Evolutionary conservation across 2,329 filamentous ascomycete species (phyloP).

Genomic region (Huntiella bhutanensis): DNA sequence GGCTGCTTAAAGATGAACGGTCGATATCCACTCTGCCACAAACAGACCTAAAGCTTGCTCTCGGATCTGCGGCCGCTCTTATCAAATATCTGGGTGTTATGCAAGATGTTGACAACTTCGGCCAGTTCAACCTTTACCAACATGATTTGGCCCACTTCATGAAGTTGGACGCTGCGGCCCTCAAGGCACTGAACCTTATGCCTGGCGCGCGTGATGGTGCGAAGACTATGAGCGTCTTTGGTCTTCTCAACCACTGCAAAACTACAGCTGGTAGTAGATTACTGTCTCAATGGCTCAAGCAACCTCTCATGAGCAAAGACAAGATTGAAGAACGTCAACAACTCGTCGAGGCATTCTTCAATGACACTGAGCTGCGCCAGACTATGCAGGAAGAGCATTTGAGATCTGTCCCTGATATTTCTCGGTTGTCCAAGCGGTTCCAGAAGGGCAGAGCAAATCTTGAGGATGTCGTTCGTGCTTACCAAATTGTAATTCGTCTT

Average conservation of each 20-base stretch:
- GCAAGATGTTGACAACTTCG: slow-evolving; percentile 85
- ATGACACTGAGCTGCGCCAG: slow-evolving; percentile 80
- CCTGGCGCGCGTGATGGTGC: slow-evolving; percentile 81
- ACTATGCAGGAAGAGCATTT: slow-evolving; percentile 95
- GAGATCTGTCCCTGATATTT: slow-evolving; percentile 80
- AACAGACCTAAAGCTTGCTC: slow-evolving; percentile 83
- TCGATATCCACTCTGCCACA: slow-evolving; percentile 62
- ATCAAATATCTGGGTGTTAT: slow-evolving; percentile 89
- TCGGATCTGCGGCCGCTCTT: slow-evolving; percentile 81
- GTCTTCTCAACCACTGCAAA: slow-evolving; percentile 91
- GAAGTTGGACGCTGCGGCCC: slow-evolving; percentile 87
- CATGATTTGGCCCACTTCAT: slow-evolving; percentile 94
- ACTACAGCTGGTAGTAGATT: slow-evolving; percentile 81
- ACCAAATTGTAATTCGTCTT: slow-evolving; percentile 82
- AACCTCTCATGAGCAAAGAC: slow-evolving; percentile 76
- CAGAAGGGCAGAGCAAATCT: slow-evolving; percentile 79
- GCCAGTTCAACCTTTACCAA: slow-evolving; percentile 92
- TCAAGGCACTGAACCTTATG: slow-evolving; percentile 93
- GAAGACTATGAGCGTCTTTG: slow-evolving; percentile 96
- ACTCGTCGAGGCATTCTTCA: slow-evolving; percentile 84
- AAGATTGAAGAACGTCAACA: slow-evolving; percentile 87
- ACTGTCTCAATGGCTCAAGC: slow-evolving; percentile 91
- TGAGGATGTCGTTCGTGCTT: slow-evolving; percentile 87
- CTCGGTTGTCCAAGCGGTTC: slow-evolving; percentile 83
- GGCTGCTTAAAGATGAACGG: slow-evolving; percentile 72